phyloP scores from a whole-genome alignment of 1,284 basidiomycete species.

The Mycena sp. region DNA sequence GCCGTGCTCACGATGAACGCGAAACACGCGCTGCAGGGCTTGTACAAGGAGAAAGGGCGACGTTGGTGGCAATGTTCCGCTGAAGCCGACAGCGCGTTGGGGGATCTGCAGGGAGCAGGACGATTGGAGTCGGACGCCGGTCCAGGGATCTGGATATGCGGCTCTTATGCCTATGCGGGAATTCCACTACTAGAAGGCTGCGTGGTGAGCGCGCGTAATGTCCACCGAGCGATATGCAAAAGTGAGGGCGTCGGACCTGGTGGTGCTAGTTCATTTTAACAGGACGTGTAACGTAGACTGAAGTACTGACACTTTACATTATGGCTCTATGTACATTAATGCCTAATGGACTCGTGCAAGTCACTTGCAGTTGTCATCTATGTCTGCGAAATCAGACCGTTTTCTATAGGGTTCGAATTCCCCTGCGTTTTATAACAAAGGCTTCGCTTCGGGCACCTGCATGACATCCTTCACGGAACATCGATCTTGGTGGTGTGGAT shows the following conservation, averaged over 20 bases:
- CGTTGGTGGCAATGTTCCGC: constrained; percentile 52
- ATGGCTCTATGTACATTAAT: too few relatives aligned
- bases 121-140: constrained; percentile 36
- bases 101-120: constrained; percentile 61
- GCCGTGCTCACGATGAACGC: constrained; percentile 62
- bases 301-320: too few relatives aligned
- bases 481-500: too few relatives aligned
- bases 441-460: too few relatives aligned
- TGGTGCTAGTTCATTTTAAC: constrained; percentile 14
- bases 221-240: constrained; percentile 55
- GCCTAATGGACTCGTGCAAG: too few relatives aligned
- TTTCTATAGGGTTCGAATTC: too few relatives aligned
- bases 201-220: constrained; percentile 65
- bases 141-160: constrained; percentile 66
- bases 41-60: constrained; percentile 47
- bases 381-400: too few relatives aligned
- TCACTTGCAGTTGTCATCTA: too few relatives aligned
- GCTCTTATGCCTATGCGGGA: constrained; percentile 65
- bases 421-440: too few relatives aligned
- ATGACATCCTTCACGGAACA: background rate
- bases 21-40: constrained; percentile 57
- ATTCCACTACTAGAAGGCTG: constrained; percentile 75
- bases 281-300: background rate
- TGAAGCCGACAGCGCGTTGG: constrained; percentile 47
- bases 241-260: constrained; percentile 45